phyloP scores from a whole-genome alignment of 345 rosid genomes.

The Sisymbrium irio region DNA sequence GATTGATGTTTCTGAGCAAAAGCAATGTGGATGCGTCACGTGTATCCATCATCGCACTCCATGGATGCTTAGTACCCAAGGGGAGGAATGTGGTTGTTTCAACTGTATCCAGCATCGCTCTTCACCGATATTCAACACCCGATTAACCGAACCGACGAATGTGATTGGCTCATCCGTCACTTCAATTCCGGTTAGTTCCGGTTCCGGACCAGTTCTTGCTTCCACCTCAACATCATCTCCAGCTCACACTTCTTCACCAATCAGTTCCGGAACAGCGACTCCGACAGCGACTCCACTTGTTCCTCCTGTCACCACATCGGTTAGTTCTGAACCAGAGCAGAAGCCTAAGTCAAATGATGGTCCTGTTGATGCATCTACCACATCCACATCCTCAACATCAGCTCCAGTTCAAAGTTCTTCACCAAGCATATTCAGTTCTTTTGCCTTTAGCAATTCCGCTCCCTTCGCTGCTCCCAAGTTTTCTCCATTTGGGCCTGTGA shows the following conservation, averaged over 20 bases:
- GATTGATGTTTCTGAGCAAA: slow-evolving; percentile 17
- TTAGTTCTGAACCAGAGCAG: neutral
- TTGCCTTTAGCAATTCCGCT: neutral
- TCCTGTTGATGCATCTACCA: neutral
- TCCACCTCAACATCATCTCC: neutral
- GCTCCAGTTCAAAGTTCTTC: neutral
- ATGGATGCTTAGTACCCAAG: neutral
- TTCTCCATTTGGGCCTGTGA: neutral
- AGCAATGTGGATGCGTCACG: neutral
- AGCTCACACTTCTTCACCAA: neutral
- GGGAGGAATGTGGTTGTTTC: neutral
- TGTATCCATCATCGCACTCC: slow-evolving; percentile 7
- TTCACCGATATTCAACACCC: neutral
- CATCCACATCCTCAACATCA: neutral
- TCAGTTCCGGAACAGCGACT: neutral
- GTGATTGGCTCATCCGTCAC: neutral
- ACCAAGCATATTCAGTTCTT: neutral
- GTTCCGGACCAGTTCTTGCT: neutral
- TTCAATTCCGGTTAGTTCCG: neutral
- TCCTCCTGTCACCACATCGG: neutral
- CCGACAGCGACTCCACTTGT: neutral
- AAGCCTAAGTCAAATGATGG: neutral
- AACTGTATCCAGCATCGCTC: slow-evolving; percentile 1
- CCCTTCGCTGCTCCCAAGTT: neutral
- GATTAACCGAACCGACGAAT: slow-evolving; percentile 1